These are phyloP conservation scores for Lachancea lanzarotensis DNA, from an alignment of 805 yeast genomes.

Conservation along the genomic window DNA sequence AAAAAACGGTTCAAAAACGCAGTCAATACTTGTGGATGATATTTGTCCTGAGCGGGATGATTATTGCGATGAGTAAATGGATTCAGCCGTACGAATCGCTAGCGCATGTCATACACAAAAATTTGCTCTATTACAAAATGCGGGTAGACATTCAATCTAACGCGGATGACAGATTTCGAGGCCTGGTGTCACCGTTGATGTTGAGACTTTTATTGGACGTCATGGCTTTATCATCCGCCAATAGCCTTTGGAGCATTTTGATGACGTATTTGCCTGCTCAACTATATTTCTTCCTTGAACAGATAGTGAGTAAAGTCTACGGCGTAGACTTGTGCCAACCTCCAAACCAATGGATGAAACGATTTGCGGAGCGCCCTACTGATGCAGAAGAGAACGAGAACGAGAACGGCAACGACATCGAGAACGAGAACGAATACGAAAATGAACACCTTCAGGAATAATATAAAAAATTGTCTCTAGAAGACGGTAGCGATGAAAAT, in stretches of 20 bases:
- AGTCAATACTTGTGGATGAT: conserved; percentile 26
- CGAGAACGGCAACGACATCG: conserved; percentile 3
- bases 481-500: neutral
- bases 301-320: conserved; percentile 21
- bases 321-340: conserved; percentile 20
- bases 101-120: conserved; percentile 24
- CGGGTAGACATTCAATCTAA: conserved; percentile 11
- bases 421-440: neutral
- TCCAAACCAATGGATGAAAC: conserved; percentile 5
- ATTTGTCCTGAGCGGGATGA: conserved; percentile 13
- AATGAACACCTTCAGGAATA: conserved; percentile 1
- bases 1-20: conserved; percentile 20
- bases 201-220: neutral
- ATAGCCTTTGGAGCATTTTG: conserved; percentile 15
- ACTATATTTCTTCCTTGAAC: conserved; percentile 24
- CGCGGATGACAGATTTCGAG: neutral
- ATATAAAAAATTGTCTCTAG: neutral
- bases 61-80: conserved; percentile 20
- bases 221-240: neutral
- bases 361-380: neutral
- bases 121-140: conserved; percentile 23
- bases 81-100: conserved; percentile 25
- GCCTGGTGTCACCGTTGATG: neutral
- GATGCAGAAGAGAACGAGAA: neutral
- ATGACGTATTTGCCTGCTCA: conserved; percentile 29